phyloP scores from a whole-genome alignment of 2,329 filamentous ascomycete genomes.

The Aulographum hederae region DNA sequence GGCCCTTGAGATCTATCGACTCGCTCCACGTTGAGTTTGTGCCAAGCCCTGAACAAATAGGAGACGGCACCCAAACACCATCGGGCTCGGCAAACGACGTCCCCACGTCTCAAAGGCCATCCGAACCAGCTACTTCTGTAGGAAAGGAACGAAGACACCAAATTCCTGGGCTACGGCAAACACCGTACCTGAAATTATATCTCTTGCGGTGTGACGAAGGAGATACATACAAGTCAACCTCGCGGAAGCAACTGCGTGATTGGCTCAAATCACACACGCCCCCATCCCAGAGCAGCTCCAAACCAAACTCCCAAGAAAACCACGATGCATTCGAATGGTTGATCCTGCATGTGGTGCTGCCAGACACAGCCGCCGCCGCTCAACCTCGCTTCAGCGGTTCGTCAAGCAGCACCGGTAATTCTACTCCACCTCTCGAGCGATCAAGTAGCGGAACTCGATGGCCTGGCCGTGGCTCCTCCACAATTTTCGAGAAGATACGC shows the following conservation, averaged over 20 bases:
- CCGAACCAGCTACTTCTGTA: too few species aligned
- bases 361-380: constrained; percentile 63
- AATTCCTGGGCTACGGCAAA: constrained; percentile 81
- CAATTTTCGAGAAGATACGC: constrained; percentile 74
- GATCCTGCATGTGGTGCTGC: constrained; percentile 79
- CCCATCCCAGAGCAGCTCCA: constrained; percentile 35
- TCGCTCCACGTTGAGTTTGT: constrained; percentile 80
- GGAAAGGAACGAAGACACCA: constrained; percentile 67
- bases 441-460: constrained; percentile 46
- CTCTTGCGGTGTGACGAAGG: constrained; percentile 89
- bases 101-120: too few species aligned
- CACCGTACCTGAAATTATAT: constrained; percentile 82
- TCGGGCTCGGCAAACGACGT: too few species aligned
- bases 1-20: constrained; percentile 82
- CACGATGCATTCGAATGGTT: constrained; percentile 96
- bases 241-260: constrained; percentile 63
- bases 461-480: constrained; percentile 58
- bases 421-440: too few species aligned
- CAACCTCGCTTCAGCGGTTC: constrained; percentile 48
- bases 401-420: constrained; percentile 25
- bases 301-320: constrained; percentile 56
- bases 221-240: constrained; percentile 71
- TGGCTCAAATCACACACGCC: constrained; percentile 72
- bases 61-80: too few species aligned
- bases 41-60: constrained; percentile 34